A percentile compares a stretch with the other conserved stretches of the same genome.
These are phyloP conservation scores for Raddia distichophylla DNA, from an alignment of 176 grass and related monocot genomes.

Conservation along the genomic window DNA sequence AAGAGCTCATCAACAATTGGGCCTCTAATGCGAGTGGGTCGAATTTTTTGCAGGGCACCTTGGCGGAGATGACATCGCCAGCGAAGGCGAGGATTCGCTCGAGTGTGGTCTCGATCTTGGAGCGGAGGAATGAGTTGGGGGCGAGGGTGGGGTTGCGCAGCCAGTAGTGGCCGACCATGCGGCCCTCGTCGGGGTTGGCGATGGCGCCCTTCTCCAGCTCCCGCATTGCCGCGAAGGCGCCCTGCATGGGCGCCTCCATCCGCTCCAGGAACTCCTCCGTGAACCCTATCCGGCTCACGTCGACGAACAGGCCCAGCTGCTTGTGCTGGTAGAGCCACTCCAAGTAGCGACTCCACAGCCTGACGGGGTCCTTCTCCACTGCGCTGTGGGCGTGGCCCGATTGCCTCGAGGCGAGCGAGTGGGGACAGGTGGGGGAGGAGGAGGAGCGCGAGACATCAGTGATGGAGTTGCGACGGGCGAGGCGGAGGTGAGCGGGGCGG, in stretches of 20 bases:
- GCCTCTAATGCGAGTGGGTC: not conserved
- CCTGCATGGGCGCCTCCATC: slow-evolving; percentile 81
- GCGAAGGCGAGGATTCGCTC: slow-evolving; percentile 79
- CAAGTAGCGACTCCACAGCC: slow-evolving; percentile 81
- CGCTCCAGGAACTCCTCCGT: slow-evolving; percentile 71
- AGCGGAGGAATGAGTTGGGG: slow-evolving; percentile 67
- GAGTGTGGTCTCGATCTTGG: slow-evolving; percentile 81
- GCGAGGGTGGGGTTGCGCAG: slow-evolving; percentile 67
- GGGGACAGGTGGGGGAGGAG: slow-evolving; percentile 13
- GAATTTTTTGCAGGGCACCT: slow-evolving; percentile 46
- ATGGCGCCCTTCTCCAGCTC: slow-evolving; percentile 98
- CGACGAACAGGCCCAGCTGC: slow-evolving; percentile 91
- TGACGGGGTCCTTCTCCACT: slow-evolving; percentile 84
- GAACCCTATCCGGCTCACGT: slow-evolving; percentile 95
- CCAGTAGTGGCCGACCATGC: slow-evolving; percentile 99
- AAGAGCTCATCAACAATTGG: not conserved
- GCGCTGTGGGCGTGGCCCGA: slow-evolving; percentile 5
- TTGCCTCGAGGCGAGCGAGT: slow-evolving; percentile 24
- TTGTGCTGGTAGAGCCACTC: slow-evolving; percentile 99
- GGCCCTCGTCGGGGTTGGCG: slow-evolving; percentile 83
- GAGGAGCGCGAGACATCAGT: slow-evolving; percentile 63
- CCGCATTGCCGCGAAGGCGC: slow-evolving; percentile 73
- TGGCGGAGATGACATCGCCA: slow-evolving; percentile 69
- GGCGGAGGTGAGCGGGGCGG: slow-evolving; percentile 48
- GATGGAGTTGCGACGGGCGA: slow-evolving; percentile 64